A percentile compares a stretch with the other conserved stretches of the same genome.
Evolutionary conservation across 2,329 filamentous ascomycete species (phyloP).

Genomic region (Fusarium haematococcum): DNA sequence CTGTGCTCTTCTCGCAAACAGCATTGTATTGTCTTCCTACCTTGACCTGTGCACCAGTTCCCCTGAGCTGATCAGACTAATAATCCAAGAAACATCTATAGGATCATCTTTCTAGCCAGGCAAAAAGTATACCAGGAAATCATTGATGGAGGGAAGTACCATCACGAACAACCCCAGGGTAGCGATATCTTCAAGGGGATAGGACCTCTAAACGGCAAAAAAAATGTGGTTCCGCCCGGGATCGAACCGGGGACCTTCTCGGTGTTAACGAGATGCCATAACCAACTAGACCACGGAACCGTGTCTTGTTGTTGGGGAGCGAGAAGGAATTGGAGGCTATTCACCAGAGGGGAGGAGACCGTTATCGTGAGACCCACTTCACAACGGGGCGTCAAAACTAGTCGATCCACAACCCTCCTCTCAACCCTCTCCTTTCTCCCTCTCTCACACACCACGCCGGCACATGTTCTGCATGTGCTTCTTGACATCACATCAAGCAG

Average conservation of each 20-base stretch:
- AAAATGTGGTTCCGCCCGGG: conserved; percentile 41
- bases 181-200: background rate
- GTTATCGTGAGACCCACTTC: background rate
- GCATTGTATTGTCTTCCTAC: background rate
- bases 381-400: background rate
- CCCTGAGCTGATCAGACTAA: background rate
- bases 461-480: background rate
- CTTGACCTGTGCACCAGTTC: background rate
- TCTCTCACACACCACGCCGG: background rate
- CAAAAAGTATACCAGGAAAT: background rate
- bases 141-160: background rate
- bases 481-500: background rate
- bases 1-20: background rate
- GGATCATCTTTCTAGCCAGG: background rate
- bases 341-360: background rate
- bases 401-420: background rate
- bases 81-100: background rate
- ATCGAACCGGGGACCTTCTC: conserved; percentile 46
- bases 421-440: background rate
- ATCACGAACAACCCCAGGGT: background rate
- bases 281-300: conserved; percentile 45
- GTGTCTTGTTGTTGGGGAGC: background rate
- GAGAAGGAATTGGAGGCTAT: background rate
- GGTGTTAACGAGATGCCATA: conserved; percentile 45
- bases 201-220: background rate